Conservation (phyloP, 2,329 filamentous ascomycete genomes). For the Dryadomyces quercivorus region DNA sequence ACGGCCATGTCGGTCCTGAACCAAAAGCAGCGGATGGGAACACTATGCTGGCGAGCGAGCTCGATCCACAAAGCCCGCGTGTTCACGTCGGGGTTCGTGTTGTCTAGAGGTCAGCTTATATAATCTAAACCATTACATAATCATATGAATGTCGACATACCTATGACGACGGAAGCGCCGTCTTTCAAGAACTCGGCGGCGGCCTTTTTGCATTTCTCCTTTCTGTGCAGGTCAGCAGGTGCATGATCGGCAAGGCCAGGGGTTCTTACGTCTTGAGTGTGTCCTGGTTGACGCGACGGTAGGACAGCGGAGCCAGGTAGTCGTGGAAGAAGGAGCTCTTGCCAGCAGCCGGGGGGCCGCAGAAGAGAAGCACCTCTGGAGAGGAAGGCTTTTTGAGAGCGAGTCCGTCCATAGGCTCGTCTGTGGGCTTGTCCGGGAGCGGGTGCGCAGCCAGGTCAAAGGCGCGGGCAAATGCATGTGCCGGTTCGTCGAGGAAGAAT, state of each 20-base stretch:
- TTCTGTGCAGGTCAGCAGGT: conserved; percentile 18
- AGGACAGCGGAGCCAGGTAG: conserved; percentile 64
- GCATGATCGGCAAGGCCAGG: background rate
- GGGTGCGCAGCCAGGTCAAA: conserved; percentile 58
- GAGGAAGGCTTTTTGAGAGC: conserved; percentile 26
- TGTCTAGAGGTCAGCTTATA: conserved; percentile 46
- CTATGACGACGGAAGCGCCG: conserved; percentile 61
- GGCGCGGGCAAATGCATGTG: conserved; percentile 51
- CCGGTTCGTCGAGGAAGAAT: conserved; percentile 62
- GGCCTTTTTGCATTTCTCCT: conserved; percentile 58
- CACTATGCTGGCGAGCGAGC: conserved; percentile 54
- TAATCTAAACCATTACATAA: background rate
- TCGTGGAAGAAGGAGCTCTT: conserved; percentile 88
- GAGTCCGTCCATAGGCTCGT: conserved; percentile 19
- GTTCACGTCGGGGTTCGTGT: conserved; percentile 80
- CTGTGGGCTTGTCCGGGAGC: conserved; percentile 15
- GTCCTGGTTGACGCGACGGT: conserved; percentile 84
- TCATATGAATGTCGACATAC: conserved; percentile 28
- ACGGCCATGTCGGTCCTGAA: conserved; percentile 63
- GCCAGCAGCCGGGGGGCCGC: conserved; percentile 77
- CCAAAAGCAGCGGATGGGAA: conserved; percentile 75
- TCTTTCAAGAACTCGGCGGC: conserved; percentile 53
- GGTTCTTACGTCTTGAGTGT: conserved; percentile 51
- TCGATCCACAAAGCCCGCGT: conserved; percentile 68
- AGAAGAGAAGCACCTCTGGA: conserved; percentile 71